Base-by-base conservation (phyloP, 169 alveolate species). In the Cryptosporidium bovis region DNA sequence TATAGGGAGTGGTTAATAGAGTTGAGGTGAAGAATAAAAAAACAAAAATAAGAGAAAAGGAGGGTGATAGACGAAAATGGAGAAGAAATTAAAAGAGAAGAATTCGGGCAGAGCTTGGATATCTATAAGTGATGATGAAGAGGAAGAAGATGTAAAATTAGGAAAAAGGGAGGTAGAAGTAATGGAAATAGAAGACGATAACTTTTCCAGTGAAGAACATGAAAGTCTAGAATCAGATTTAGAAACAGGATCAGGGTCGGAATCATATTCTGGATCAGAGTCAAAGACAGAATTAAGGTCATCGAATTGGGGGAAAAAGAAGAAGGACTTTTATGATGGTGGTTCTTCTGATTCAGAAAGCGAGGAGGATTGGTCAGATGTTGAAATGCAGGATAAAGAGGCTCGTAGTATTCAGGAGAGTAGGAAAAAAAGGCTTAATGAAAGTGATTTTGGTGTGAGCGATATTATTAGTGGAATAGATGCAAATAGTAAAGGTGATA, bases 311-410 rank as follows among this genome's bases (percentile, higher is more conserved):
- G 87, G 87, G 3, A 77, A 40, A 33, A 77, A 56, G 71, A 77
- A 77, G 31, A 46, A 62, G 33, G 87, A 77, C 64, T 77, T 77
- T 40, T 77, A 77, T 46, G 71, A 77, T 20, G 71, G 71, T 36
- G 71, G 64, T 18, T 60, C 87, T 77, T 77, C 87, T 18, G 64
- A 64, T 18, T 34, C 69, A 24, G 71, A 77, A 3, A 77, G 77
- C 40, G 87, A 77, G 13, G 87, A 77, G 27, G 8, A 77, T 56
- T 77, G 87, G 87, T 77, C 87, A 1, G 87, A 77, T 77, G 51
- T 77, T 20, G 87, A 77, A 40, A 77, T 77, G 87, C 87, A 77
- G 29, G 87, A 77, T 60, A 71, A 77, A 33, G 87, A 77, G 64
- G 87, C 87, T 31, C 69, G 71, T 1, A 60, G 36, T 12, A 77